Percentiles rank a stretch among this genome's conserved stretches.
phyloP scores from a whole-genome alignment of 2,329 filamentous ascomycete genomes.

The Exophiala alcalophila region DNA sequence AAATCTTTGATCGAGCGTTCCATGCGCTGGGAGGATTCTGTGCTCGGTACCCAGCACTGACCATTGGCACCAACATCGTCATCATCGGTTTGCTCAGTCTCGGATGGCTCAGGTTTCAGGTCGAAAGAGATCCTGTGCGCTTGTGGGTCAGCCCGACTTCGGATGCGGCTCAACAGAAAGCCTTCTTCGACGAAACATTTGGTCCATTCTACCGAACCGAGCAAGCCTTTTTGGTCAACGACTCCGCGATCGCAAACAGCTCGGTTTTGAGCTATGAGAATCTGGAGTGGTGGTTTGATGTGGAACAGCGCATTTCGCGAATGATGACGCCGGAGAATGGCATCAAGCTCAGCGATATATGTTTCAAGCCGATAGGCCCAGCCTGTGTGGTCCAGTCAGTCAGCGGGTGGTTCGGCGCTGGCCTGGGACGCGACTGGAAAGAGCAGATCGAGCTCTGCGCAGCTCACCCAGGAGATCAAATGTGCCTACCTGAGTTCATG shows the following conservation, averaged over 20 bases:
- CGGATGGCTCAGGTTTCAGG: slow-evolving; percentile 83
- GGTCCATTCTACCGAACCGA: slow-evolving; percentile 94
- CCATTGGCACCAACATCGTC: slow-evolving; percentile 72
- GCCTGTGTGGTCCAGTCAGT: slow-evolving; percentile 91
- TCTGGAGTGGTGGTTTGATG: slow-evolving; percentile 86
- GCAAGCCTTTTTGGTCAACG: slow-evolving; percentile 91
- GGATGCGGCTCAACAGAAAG: slow-evolving; percentile 84
- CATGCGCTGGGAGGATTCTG: slow-evolving; percentile 75
- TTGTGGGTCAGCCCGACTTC: slow-evolving; percentile 97
- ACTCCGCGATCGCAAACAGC: slow-evolving; percentile 59
- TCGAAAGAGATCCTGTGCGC: slow-evolving; percentile 85
- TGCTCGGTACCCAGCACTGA: slow-evolving; percentile 79
- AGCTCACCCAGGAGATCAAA: slow-evolving; percentile 65
- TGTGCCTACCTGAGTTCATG: slow-evolving; percentile 82
- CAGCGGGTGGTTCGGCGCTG: slow-evolving; percentile 78
- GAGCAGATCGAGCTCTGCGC: slow-evolving; percentile 70
- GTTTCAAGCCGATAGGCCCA: slow-evolving; percentile 86
- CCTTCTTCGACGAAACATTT: slow-evolving; percentile 88
- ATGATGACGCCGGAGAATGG: slow-evolving; percentile 68
- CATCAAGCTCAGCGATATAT: slow-evolving; percentile 75
- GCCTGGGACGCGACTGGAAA: slow-evolving; percentile 67
- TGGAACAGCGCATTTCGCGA: slow-evolving; percentile 72
- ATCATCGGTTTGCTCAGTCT: slow-evolving; percentile 75
- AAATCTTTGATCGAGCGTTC: slow-evolving; percentile 75
- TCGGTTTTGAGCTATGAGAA: slow-evolving; percentile 86